Percentiles rank a stretch among this genome's conserved stretches.
phyloP scores from a whole-genome alignment of 805 yeast species.

The Ogataea kodamae region DNA sequence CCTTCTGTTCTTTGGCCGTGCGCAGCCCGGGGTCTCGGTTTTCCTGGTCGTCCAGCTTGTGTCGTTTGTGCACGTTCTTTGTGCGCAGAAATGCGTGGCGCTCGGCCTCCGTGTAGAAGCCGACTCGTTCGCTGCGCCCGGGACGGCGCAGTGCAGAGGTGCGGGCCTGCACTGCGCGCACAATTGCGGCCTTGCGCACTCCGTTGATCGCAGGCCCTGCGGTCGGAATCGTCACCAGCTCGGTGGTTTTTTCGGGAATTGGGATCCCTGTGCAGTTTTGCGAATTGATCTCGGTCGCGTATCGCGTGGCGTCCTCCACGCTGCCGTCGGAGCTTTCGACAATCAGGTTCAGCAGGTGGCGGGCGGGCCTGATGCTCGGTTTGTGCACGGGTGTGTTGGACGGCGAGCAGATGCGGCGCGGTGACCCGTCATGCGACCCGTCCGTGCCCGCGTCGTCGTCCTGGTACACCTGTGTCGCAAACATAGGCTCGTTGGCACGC shows the following conservation, averaged over 20 bases:
- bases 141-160: constrained; percentile 7
- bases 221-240: constrained; percentile 57
- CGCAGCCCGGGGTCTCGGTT: constrained; percentile 18
- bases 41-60: constrained; percentile 24
- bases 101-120: constrained; percentile 32
- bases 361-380: constrained; percentile 34
- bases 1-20: constrained; percentile 2
- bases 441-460: constrained; percentile 12
- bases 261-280: constrained; percentile 60
- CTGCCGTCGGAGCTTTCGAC: constrained; percentile 63
- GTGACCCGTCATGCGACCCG: constrained; percentile 25
- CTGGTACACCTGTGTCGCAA: constrained; percentile 22
- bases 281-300: constrained; percentile 66
- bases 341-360: constrained; percentile 40
- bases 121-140: constrained; percentile 14
- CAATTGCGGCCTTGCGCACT: constrained; percentile 34
- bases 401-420: constrained; percentile 45
- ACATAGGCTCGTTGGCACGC: constrained; percentile 15
- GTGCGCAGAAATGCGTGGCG: constrained; percentile 23
- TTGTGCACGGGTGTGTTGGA: constrained; percentile 24
- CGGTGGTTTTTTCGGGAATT: constrained; percentile 53
- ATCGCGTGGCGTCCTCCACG: constrained; percentile 60
- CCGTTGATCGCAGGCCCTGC: constrained; percentile 33
- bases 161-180: constrained; percentile 32
- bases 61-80: constrained; percentile 9